Percentiles rank a stretch among this genome's conserved stretches.
Evolutionary conservation across 805 yeast species (phyloP).

Genomic region (Nakazawaea sp.): DNA sequence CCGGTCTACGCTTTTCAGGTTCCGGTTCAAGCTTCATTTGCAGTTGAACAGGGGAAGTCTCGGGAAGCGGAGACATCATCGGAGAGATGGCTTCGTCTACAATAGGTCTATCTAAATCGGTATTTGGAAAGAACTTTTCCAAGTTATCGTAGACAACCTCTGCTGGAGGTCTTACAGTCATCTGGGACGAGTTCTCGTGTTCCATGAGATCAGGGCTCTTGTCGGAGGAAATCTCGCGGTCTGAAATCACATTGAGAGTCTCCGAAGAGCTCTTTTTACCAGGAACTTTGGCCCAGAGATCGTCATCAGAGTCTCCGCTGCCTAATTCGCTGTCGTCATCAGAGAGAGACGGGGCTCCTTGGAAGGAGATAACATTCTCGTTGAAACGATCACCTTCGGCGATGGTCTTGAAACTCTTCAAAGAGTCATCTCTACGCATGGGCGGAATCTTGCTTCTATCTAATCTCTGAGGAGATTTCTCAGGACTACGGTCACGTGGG

Average conservation of each 20-base stretch:
- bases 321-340: constrained; percentile 24
- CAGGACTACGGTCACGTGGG: not conserved
- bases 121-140: constrained; percentile 86
- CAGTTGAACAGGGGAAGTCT: constrained; percentile 13
- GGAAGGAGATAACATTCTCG: constrained; percentile 70
- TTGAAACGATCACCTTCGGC: constrained; percentile 47
- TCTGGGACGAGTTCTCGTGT: constrained; percentile 6
- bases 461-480: not conserved
- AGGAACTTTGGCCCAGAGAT: constrained; percentile 51
- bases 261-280: constrained; percentile 13
- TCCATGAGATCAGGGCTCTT: too few relatives aligned
- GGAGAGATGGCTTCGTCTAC: constrained; percentile 62
- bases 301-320: constrained; percentile 43
- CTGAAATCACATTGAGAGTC: constrained; percentile 6
- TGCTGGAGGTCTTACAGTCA: constrained; percentile 88
- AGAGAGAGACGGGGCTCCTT: constrained; percentile 53
- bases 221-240: not conserved
- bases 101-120: constrained; percentile 89
- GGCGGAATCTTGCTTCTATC: not conserved
- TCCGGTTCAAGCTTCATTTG: not conserved
- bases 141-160: constrained; percentile 89
- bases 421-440: constrained; percentile 11
- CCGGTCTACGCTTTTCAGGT: not conserved
- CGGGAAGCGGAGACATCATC: constrained; percentile 42
- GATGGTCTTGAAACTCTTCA: constrained; percentile 10